phyloP scores from a whole-genome alignment of 139 green algal species.

The Chlorella ohadii region DNA sequence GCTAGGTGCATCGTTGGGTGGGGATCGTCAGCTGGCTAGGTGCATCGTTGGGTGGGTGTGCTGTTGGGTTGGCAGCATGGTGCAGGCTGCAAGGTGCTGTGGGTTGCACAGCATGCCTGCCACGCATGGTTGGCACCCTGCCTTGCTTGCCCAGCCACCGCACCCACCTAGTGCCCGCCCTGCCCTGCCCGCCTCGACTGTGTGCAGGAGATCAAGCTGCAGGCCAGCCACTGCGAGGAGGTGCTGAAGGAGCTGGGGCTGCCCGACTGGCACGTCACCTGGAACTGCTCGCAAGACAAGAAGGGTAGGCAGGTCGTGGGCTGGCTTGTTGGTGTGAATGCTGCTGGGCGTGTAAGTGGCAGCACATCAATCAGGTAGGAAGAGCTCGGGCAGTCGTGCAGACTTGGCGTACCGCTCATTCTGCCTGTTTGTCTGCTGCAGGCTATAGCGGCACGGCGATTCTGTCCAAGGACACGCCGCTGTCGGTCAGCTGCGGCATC shows the following conservation, averaged over 20 bases:
- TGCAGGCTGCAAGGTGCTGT: too few relatives aligned
- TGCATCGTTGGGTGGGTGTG: neutral
- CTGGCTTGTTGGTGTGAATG: neutral
- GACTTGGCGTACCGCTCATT: too few relatives aligned
- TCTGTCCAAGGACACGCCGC: constrained; percentile 48
- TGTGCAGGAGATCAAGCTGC: constrained; percentile 82
- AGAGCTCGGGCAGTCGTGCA: too few relatives aligned
- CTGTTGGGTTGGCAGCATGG: too few relatives aligned
- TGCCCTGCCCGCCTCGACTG: too few relatives aligned
- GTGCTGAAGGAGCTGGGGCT: constrained; percentile 36
- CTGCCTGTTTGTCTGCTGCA: too few relatives aligned
- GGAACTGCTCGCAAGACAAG: constrained; percentile 61
- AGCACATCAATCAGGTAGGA: too few relatives aligned
- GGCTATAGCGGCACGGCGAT: constrained; percentile 77
- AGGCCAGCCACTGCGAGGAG: constrained; percentile 50
- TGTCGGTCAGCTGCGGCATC: constrained; percentile 38
- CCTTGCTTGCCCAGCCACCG: neutral
- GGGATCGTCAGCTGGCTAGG: too few relatives aligned
- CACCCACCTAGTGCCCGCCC: too few relatives aligned
- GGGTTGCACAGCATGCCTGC: too few relatives aligned
- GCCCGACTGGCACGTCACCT: constrained; percentile 58
- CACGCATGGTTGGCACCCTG: neutral
- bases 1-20: neutral
- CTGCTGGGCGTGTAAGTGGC: neutral
- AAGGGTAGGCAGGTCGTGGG: constrained; percentile 30